These are phyloP conservation scores for Amanita rimosa DNA, from an alignment of 768 basidiomycete genomes.

Conservation along the genomic window DNA sequence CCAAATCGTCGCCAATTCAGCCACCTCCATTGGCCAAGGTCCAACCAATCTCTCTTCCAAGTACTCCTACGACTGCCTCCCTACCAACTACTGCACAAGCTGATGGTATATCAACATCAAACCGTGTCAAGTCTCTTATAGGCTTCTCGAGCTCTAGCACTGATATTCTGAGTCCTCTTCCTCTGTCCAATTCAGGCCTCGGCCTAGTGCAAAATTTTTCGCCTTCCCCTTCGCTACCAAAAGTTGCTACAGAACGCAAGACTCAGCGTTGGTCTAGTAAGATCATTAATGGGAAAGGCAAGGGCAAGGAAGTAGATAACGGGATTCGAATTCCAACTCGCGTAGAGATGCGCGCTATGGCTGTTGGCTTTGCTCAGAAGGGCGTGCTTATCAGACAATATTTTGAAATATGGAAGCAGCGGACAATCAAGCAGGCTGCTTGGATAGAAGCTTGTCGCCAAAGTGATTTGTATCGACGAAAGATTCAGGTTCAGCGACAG, in stretches of 20 bases:
- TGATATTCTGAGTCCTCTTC: slow-evolving; percentile 33
- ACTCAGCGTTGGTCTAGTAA: neutral
- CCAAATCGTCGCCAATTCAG: slow-evolving; percentile 18
- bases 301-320: slow-evolving; percentile 17
- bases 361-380: slow-evolving; percentile 29
- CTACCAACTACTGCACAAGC: slow-evolving; percentile 19
- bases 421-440: slow-evolving; percentile 31
- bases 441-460: slow-evolving; percentile 53
- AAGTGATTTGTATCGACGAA: slow-evolving; percentile 51
- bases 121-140: slow-evolving; percentile 19
- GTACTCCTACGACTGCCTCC: slow-evolving; percentile 26
- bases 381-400: slow-evolving; percentile 27
- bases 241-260: neutral
- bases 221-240: slow-evolving; percentile 6
- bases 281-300: slow-evolving; percentile 18
- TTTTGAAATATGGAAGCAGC: slow-evolving; percentile 37
- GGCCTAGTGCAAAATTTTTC: slow-evolving; percentile 16
- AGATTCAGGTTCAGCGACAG: slow-evolving; percentile 20
- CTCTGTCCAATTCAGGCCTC: slow-evolving; percentile 22
- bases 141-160: slow-evolving; percentile 16
- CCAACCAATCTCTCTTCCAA: slow-evolving; percentile 35
- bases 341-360: slow-evolving; percentile 28
- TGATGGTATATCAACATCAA: slow-evolving; percentile 14
- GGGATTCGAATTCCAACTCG: slow-evolving; percentile 8
- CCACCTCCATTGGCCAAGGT: slow-evolving; percentile 28